Percentiles rank a stretch among this genome's conserved stretches.
Evolutionary conservation across 805 yeast species (phyloP).

Genomic region (Suhomyces sp.): DNA sequence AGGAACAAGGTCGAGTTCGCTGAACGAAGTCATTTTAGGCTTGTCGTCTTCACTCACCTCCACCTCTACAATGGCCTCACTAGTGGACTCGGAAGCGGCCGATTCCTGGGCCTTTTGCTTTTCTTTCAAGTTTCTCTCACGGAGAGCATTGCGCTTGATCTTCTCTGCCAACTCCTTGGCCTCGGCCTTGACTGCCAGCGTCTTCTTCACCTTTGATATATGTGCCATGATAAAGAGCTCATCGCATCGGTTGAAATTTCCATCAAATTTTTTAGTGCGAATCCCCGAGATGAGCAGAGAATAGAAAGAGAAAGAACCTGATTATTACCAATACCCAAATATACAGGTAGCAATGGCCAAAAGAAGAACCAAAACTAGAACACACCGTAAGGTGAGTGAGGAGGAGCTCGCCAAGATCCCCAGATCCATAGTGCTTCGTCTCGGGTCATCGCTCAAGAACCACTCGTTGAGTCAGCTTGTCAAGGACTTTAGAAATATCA

Average conservation of each 20-base stretch:
- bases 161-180: conserved; percentile 55
- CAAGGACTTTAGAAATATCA: conserved; percentile 77
- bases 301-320: neutral
- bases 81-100: neutral
- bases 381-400: conserved; percentile 65
- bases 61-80: conserved; percentile 4
- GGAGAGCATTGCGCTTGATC: conserved; percentile 28
- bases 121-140: conserved; percentile 13
- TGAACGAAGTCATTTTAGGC: conserved; percentile 15
- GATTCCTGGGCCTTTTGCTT: neutral
- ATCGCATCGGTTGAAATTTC: neutral
- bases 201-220: conserved; percentile 5
- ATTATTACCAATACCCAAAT: neutral
- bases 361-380: conserved; percentile 70
- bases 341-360: conserved; percentile 29
- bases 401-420: conserved; percentile 77
- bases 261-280: neutral
- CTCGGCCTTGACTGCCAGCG: conserved; percentile 18
- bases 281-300: neutral
- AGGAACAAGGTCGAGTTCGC: conserved; percentile 63
- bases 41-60: conserved; percentile 2
- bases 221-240: neutral
- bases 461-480: conserved; percentile 83
- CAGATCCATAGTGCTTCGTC: conserved; percentile 87
- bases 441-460: conserved; percentile 74